Evolutionary conservation across 768 basidiomycete genomes (phyloP), one percentile per base, ranked within the genome.

Genomic region (Pisolithus marmoratus): DNA sequence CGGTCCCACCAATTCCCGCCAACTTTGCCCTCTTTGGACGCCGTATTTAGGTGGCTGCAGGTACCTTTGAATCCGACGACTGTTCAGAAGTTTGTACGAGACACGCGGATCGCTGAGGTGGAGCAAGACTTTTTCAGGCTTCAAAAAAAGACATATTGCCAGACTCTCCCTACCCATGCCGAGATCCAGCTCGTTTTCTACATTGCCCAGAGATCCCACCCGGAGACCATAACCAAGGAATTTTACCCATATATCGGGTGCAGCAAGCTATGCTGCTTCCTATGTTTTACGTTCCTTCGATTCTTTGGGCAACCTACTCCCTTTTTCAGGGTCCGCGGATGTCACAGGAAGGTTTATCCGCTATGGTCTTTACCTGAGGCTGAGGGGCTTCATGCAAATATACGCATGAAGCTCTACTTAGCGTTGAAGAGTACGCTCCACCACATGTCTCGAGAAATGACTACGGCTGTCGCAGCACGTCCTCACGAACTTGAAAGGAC

Each of bases 261-360:
- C 26, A 46, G 45, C 45, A 46, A 46, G n/a, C 19, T 46, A 27
- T 46, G 26, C 19, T 46, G 45, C 19, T 46, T 46, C 45, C 45
- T 46, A 9, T 46, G 45, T 27, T 46, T 19, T 19, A 46, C 26
- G 12, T 46, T 46, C 45, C 12, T 46, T 15, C 45, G 27, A 31
- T 46, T 15, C 9, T 46, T 46, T 29, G 45, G 31, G 23, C 19
- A 8, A 31, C 5, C 2, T 27, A 20, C 7, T 29, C 26, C 26
- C 9, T 27, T 31, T 11, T 46, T 46, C 45, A 46, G 7, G 27
- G n/a, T 27, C 6, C 22, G 45, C 8, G 45, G 45, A 9, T 46
- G 45, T 6, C 45, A 46, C 9, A 27, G 45, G 31, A 46, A 9
- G 27, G 19, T 46, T n/a, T 46, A 31, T 27, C 24, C 45, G 9